Conservation (phyloP, 805 yeast species). For the Vanderwaltozyma verrucispora region DNA sequence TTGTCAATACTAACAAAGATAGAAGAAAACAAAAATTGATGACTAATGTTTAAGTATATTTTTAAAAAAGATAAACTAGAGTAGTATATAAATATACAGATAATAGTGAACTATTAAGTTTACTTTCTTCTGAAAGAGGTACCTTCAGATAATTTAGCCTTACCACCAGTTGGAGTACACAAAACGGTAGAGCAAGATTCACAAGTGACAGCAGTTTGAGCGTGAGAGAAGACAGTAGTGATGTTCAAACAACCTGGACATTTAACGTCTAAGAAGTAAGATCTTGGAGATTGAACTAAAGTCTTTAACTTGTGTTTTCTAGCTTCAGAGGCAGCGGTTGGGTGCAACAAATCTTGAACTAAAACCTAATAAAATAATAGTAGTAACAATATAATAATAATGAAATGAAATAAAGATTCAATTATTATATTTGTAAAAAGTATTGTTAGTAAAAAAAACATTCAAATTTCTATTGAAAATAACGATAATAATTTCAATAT, state of each 20-base stretch:
- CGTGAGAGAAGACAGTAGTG: constrained; percentile 99
- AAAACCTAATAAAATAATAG: constrained; percentile 50
- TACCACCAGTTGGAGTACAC: constrained; percentile 99
- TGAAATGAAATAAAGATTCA: background rate
- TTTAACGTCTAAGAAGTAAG: constrained; percentile 99
- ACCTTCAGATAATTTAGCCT: constrained; percentile 99
- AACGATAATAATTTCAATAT: no score
- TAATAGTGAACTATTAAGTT: constrained; percentile 16
- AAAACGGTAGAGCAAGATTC: constrained; percentile 97
- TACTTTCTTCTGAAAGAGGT: constrained; percentile 99
- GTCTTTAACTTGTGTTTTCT: constrained; percentile 95
- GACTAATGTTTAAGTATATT: no score
- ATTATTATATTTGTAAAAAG: background rate
- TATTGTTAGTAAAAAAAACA: background rate
- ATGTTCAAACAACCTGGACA: constrained; percentile 99
- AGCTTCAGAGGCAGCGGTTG: constrained; percentile 93
- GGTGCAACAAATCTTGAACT: constrained; percentile 98
- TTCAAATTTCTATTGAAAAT: no score
- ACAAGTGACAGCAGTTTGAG: constrained; percentile 99
- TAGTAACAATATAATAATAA: background rate
- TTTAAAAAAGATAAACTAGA: background rate
- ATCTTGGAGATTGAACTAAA: constrained; percentile 96
- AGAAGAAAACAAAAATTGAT: no score
- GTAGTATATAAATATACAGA: background rate
- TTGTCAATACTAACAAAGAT: no score